Percentiles rank a stretch among this genome's conserved stretches.
phyloP scores from a whole-genome alignment of 1,284 basidiomycete genomes.

The Cystobasidium pallidum region DNA sequence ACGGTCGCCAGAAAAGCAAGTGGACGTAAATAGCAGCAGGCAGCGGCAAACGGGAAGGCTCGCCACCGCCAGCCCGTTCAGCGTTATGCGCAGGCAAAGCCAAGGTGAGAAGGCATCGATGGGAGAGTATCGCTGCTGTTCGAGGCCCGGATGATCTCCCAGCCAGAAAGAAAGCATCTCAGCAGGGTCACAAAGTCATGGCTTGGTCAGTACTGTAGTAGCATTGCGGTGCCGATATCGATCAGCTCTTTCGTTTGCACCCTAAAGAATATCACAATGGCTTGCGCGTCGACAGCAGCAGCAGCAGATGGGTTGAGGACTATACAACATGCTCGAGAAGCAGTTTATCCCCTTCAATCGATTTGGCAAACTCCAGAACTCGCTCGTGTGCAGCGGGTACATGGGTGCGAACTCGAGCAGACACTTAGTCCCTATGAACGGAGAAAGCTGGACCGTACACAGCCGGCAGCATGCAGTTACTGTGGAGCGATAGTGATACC shows the following conservation, averaged over 20 bases:
- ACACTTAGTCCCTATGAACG: not conserved
- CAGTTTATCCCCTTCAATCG: conserved; percentile 11
- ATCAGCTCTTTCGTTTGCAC: not conserved
- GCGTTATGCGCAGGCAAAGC: too few relatives aligned
- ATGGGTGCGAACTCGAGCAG: conserved; percentile 2
- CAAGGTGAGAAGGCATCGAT: too few relatives aligned
- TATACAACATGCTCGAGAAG: conserved; percentile 10
- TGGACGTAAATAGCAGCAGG: not conserved
- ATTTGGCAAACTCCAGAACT: not conserved
- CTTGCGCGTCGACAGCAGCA: not conserved
- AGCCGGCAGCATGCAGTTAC: conserved; percentile 8
- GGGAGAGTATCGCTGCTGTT: too few relatives aligned
- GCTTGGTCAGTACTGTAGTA: too few relatives aligned
- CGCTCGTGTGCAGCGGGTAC: conserved; percentile 4
- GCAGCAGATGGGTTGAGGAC: conserved; percentile 1
- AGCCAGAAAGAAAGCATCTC: too few relatives aligned
- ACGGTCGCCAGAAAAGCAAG: not conserved
- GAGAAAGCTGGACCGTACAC: not conserved
- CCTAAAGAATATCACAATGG: not conserved
- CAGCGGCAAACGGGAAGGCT: not conserved
- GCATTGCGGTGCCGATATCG: not conserved
- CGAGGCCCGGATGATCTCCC: too few relatives aligned
- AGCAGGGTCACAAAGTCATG: too few relatives aligned
- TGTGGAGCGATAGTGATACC: conserved; percentile 24
- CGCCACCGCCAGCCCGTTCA: not conserved